Evolutionary conservation across 116 monocot genomes (phyloP).

Genomic region (Papilionanthe hybrid): DNA sequence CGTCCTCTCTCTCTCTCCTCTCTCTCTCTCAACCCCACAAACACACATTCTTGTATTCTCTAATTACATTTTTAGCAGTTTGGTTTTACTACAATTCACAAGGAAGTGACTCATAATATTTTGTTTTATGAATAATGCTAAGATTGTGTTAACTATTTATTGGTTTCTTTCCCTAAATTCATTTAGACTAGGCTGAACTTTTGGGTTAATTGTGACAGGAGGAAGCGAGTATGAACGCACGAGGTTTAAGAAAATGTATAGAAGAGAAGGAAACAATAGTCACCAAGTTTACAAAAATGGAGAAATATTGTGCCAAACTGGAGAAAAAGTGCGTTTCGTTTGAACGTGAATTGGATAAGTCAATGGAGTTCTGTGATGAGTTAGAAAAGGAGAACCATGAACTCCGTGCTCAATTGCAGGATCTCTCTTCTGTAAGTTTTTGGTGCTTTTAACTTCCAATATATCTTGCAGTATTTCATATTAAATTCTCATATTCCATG

Average conservation of each 20-base stretch:
- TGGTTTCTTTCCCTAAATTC: background rate
- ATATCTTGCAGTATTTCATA: no score
- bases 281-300: no score
- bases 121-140: background rate
- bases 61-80: background rate
- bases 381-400: no score
- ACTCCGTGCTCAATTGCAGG: no score
- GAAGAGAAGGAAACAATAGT: no score
- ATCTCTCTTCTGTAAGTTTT: no score
- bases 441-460: no score
- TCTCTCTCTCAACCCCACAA: background rate
- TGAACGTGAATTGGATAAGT: no score
- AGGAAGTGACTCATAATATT: background rate
- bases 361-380: no score
- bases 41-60: background rate
- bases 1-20: background rate
- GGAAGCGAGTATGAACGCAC: slow-evolving; percentile 73
- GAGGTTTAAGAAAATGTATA: slow-evolving; percentile 20
- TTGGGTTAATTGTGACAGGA: slow-evolving; percentile 32
- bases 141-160: background rate
- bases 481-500: no score
- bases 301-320: no score
- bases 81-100: background rate
- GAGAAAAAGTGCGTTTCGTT: no score
- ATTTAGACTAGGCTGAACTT: background rate